Base-by-base conservation (phyloP, 73 alveolate species). In the Paramecium sonneborni region DNA sequence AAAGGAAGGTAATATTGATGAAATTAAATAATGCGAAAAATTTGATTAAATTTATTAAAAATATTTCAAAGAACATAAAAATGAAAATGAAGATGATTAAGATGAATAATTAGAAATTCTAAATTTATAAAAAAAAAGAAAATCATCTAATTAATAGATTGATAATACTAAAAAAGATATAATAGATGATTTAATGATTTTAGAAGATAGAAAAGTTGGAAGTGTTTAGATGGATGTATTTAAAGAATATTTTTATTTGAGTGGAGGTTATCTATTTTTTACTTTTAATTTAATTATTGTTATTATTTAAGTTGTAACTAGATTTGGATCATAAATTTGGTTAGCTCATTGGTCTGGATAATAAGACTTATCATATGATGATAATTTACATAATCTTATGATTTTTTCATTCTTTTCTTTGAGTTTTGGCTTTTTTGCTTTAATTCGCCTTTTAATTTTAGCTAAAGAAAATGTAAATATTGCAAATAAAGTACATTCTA, bases 131-230 rank as follows among this genome's bases (percentile, higher is more conserved):
- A 74, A 74, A 38, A 35, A 62, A 10, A 62, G 15, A 74, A 15
- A 38, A n/a, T 74, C 87, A 74, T 38, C 56, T 35, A 74, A 15
- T 15, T 7, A 52, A 52, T 18, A 52, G 1, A 18, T 32, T 35
- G 15, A 74, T 30, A 43, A 5, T 14, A 21, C 15, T 15, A 62
- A 58, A 11, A 67, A 24, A 1, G 93, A 86, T 43, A 15, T 35
- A 20, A 24, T 62, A 20, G 93, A 86, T 46, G 85, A 86, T 76
- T 62, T 86, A 41, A 76, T 86, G 74, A 37, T 86, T 6, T 67
- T 52, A 35, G 96, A 93, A 93, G 96, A 93, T 24, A 93, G 96
- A 35, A 82, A 90, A 34, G 57, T 26, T 35, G 96, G 96, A 21
- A 56, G 85, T 46, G 96, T 93, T 5, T 48, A 69, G 3, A 23